Evolutionary conservation across 106 monocot species (phyloP).

Genomic region (Dioscorea zingiberensis): DNA sequence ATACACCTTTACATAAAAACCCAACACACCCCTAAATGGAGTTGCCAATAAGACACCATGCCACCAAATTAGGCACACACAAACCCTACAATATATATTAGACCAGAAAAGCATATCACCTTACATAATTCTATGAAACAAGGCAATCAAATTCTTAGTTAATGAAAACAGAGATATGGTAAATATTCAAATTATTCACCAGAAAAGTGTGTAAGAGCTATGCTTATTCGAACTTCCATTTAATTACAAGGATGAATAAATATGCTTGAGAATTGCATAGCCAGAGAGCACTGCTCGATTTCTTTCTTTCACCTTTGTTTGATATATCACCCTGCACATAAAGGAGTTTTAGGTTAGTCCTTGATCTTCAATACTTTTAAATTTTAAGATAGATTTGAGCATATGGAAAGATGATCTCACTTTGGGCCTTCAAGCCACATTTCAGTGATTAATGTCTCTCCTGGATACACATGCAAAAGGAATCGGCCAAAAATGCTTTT

Average conservation of each 20-base stretch:
- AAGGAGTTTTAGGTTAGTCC: not conserved
- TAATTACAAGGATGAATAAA: slow-evolving; percentile 4
- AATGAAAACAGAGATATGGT: no score
- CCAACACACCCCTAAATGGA: no score
- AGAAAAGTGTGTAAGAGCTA: no score
- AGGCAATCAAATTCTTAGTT: no score
- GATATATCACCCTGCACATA: slow-evolving; percentile 53
- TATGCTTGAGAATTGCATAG: slow-evolving; percentile 51
- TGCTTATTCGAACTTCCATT: not conserved
- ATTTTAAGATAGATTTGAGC: not conserved
- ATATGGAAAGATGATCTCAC: slow-evolving; percentile 18
- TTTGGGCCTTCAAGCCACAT: slow-evolving; percentile 82
- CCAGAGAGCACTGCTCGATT: slow-evolving; percentile 62
- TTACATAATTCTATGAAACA: no score
- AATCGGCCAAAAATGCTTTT: slow-evolving; percentile 83
- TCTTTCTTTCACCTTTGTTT: slow-evolving; percentile 86
- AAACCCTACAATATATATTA: no score
- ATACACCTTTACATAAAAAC: no score
- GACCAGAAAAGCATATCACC: no score
- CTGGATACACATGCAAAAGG: slow-evolving; percentile 88
- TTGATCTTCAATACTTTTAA: not conserved
- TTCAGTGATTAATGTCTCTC: slow-evolving; percentile 88
- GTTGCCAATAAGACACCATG: no score
- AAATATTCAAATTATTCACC: no score
- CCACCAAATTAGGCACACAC: no score